phyloP scores from a whole-genome alignment of 2,329 filamentous ascomycete genomes.

The Diplodia corticola region DNA sequence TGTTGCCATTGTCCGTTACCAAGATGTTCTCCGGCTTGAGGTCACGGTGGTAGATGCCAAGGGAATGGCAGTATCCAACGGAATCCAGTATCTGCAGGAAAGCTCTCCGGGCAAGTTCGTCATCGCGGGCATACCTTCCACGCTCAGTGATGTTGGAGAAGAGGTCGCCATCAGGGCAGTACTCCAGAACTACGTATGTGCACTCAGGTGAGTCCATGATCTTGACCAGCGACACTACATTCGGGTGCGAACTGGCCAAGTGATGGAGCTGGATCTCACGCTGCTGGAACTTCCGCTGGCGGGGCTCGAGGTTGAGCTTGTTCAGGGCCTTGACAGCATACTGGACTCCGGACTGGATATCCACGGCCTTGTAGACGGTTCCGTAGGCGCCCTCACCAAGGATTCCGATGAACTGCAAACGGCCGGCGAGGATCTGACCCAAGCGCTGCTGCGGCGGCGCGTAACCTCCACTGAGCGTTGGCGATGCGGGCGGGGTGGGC shows the following conservation, averaged over 20 bases:
- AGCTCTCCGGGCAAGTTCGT: slow-evolving; percentile 78
- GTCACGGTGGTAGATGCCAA: slow-evolving; percentile 95
- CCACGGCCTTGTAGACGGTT: slow-evolving; percentile 87
- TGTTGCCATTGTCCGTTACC: slow-evolving; percentile 82
- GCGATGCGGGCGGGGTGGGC: slow-evolving; percentile 53
- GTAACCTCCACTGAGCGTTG: slow-evolving; percentile 45
- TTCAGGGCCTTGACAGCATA: slow-evolving; percentile 98
- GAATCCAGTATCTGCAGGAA: slow-evolving; percentile 97
- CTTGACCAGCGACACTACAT: slow-evolving; percentile 90
- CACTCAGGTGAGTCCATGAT: slow-evolving; percentile 90
- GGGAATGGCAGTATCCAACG: slow-evolving; percentile 88
- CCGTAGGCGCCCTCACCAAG: slow-evolving; percentile 94
- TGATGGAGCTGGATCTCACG: slow-evolving; percentile 92
- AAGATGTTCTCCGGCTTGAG: slow-evolving; percentile 98
- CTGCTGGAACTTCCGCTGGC: slow-evolving; percentile 87
- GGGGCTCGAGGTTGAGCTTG: slow-evolving; percentile 86
- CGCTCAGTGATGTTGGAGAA: slow-evolving; percentile 97
- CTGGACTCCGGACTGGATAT: slow-evolving; percentile 74
- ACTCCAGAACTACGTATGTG: slow-evolving; percentile 95
- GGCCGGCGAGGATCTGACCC: slow-evolving; percentile 78
- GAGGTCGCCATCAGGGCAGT: slow-evolving; percentile 93
- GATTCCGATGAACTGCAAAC: slow-evolving; percentile 79
- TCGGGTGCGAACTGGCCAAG: slow-evolving; percentile 81
- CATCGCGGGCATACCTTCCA: slow-evolving; percentile 89
- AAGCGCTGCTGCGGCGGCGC: slow-evolving; percentile 75